phyloP scores from a whole-genome alignment of 208 protist genomes.

The Trypanosoma avium region DNA sequence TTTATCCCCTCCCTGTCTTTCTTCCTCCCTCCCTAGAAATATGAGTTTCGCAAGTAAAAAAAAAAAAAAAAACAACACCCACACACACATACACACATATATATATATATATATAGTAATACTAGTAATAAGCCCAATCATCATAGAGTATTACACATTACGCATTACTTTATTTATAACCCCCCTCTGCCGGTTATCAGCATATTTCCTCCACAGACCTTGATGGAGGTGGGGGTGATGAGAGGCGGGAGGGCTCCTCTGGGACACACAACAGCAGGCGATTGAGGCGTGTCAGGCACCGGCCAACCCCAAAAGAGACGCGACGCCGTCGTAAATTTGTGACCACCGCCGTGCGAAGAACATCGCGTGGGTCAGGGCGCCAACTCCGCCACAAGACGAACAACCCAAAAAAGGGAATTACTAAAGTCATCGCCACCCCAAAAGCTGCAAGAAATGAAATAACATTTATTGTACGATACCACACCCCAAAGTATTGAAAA shows the following conservation, averaged over 20 bases:
- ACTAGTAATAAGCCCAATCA: background rate
- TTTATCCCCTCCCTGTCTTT: too few species aligned
- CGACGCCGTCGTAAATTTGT: slow-evolving; percentile 16
- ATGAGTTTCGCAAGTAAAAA: too few species aligned
- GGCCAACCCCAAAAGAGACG: slow-evolving; percentile 6
- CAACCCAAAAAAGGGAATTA: slow-evolving; percentile 46
- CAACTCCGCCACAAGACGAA: slow-evolving; percentile 12
- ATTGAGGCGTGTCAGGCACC: background rate
- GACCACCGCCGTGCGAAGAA: slow-evolving; percentile 41
- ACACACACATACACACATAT: background rate
- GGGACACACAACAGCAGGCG: slow-evolving; percentile 22
- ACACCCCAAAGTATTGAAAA: slow-evolving; percentile 70
- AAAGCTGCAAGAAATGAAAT: slow-evolving; percentile 40
- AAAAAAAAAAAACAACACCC: background rate
- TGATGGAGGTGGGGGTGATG: background rate
- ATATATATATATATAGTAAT: background rate
- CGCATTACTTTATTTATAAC: too few species aligned
- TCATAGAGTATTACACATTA: too few species aligned
- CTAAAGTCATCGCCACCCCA: slow-evolving; percentile 39
- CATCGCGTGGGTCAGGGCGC: slow-evolving; percentile 53
- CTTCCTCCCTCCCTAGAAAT: too few species aligned
- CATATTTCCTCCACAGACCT: background rate
- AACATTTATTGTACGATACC: slow-evolving; percentile 37
- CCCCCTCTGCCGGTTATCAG: too few species aligned
- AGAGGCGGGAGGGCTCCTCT: slow-evolving; percentile 14